Conservation (phyloP, 2,329 filamentous ascomycete species). For the Aureobasidium zeae region DNA sequence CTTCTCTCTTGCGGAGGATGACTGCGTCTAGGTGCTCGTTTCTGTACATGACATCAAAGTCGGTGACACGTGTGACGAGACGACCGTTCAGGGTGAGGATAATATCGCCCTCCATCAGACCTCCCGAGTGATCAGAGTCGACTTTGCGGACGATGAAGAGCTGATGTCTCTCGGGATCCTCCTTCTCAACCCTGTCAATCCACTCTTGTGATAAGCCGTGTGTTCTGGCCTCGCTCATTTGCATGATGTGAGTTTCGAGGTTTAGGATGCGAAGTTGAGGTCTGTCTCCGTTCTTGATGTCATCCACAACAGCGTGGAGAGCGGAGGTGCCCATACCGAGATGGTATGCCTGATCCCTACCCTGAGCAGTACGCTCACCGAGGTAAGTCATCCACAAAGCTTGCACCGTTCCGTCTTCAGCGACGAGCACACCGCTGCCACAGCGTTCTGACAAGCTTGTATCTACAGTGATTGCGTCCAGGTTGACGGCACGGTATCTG, state of each 20-base stretch:
- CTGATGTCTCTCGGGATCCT: constrained; percentile 87
- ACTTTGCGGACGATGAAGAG: constrained; percentile 98
- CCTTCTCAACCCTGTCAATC: constrained; percentile 81
- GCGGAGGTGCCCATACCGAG: constrained; percentile 84
- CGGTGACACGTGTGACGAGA: constrained; percentile 83
- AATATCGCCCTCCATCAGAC: constrained; percentile 81
- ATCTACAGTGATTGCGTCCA: constrained; percentile 95
- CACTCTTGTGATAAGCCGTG: constrained; percentile 96
- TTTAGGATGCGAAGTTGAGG: constrained; percentile 85
- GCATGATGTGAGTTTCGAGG: constrained; percentile 87
- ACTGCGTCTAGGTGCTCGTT: constrained; percentile 73
- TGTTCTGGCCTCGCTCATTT: constrained; percentile 92
- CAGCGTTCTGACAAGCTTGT: constrained; percentile 86
- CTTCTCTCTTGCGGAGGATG: constrained; percentile 75
- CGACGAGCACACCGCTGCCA: constrained; percentile 84
- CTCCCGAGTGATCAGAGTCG: constrained; percentile 51
- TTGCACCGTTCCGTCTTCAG: constrained; percentile 84
- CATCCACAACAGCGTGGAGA: constrained; percentile 74
- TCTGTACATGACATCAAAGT: constrained; percentile 95
- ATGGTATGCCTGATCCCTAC: constrained; percentile 93
- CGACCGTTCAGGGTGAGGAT: constrained; percentile 84
- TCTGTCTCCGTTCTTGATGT: constrained; percentile 69
- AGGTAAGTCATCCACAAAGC: constrained; percentile 96
- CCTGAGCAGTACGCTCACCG: constrained; percentile 70
- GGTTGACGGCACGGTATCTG: constrained; percentile 86